Percentiles rank a stretch among this genome's conserved stretches.
phyloP scores from a whole-genome alignment of 495 filamentous ascomycete species.

The Penicillium cinerascens region DNA sequence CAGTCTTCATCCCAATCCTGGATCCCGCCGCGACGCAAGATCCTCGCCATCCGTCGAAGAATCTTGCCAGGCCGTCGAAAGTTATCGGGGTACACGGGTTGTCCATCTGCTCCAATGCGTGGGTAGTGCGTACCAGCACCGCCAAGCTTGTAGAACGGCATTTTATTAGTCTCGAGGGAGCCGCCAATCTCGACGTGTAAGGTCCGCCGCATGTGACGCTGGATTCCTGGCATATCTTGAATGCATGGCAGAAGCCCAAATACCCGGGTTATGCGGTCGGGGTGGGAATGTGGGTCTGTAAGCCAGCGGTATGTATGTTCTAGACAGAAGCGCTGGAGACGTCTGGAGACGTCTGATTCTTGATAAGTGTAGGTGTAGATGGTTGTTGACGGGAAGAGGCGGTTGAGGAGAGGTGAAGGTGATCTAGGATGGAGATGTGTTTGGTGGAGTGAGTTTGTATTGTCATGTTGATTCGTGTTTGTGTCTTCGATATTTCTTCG shows the following conservation, averaged over 20 bases:
- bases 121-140: conserved; percentile 61
- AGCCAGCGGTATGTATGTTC: conserved; percentile 65
- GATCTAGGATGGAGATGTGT: conserved; percentile 6
- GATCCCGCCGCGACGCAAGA: conserved; percentile 22
- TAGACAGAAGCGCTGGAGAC: conserved; percentile 61
- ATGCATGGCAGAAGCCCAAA: conserved; percentile 69
- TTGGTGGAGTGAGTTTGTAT: neutral
- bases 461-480: neutral
- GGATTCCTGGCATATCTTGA: conserved; percentile 48
- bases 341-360: conserved; percentile 67
- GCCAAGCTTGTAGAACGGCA: conserved; percentile 63
- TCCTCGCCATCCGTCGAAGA: conserved; percentile 17
- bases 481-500: neutral
- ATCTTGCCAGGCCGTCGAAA: conserved; percentile 19
- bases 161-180: conserved; percentile 50
- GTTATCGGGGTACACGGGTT: conserved; percentile 21
- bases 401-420: conserved; percentile 23
- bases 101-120: conserved; percentile 7
- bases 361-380: conserved; percentile 42
- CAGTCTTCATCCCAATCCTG: conserved; percentile 30
- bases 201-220: conserved; percentile 36
- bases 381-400: conserved; percentile 22
- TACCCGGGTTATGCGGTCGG: conserved; percentile 48
- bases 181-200: conserved; percentile 21
- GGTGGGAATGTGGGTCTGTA: conserved; percentile 48